Evolutionary conservation across 179 eudicot genomes (phyloP).

Genomic region (Spergularia azorica): DNA sequence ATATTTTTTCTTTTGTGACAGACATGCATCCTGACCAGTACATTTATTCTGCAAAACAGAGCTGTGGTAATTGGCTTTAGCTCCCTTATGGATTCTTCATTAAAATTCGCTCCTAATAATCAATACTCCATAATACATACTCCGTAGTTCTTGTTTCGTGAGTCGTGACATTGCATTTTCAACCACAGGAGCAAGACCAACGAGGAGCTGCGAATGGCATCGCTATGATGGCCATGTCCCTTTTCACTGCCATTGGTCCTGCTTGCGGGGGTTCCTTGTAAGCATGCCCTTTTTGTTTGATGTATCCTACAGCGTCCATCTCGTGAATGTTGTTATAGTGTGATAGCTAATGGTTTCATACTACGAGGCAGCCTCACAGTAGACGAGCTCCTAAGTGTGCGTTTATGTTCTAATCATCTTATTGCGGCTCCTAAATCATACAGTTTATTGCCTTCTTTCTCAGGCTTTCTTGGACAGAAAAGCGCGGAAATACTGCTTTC

Average conservation of each 20-base stretch:
- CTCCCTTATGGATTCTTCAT: background rate
- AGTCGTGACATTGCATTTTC: background rate
- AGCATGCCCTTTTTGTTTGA: conserved; percentile 1
- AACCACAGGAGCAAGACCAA: conserved; percentile 45
- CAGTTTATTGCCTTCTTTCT: background rate
- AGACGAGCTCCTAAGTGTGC: conserved; percentile 31
- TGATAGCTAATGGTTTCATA: too few species aligned
- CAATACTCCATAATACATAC: background rate
- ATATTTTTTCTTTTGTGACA: conserved; percentile 11
- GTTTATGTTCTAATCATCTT: too few species aligned
- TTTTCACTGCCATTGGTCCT: conserved; percentile 58
- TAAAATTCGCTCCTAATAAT: background rate
- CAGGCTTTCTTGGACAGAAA: conserved; percentile 48
- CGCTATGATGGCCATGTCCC: conserved; percentile 54
- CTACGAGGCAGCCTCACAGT: conserved; percentile 35
- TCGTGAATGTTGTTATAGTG: too few species aligned
- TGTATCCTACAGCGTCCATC: too few species aligned
- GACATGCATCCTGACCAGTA: conserved; percentile 34
- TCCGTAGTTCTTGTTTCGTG: too few species aligned
- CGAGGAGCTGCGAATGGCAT: conserved; percentile 65
- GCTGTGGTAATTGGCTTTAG: conserved; percentile 39
- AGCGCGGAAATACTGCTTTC: conserved; percentile 36
- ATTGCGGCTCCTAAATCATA: too few species aligned
- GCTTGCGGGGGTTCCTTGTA: conserved; percentile 56
- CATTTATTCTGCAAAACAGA: conserved; percentile 42